A percentile compares a stretch with the other conserved stretches of the same genome.
These are phyloP conservation scores for Parathielavia appendiculata DNA, from an alignment of 495 filamentous ascomycete species.

Conservation along the genomic window DNA sequence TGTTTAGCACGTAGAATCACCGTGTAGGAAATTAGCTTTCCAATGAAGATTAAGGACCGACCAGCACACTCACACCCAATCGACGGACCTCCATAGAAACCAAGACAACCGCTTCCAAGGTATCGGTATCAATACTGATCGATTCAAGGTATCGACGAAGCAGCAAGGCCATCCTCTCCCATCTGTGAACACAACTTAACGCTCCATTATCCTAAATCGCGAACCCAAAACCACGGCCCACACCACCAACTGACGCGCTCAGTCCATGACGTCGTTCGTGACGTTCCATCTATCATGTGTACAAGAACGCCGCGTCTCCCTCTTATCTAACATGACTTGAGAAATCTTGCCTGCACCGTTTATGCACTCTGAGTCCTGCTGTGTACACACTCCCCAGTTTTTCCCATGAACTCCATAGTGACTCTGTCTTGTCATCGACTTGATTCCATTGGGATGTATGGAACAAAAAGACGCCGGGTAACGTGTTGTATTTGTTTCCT, in stretches of 20 bases:
- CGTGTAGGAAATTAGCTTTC: too few species aligned
- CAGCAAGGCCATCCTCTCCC: background rate
- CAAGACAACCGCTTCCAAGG: background rate
- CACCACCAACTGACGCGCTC: background rate
- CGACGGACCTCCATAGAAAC: background rate
- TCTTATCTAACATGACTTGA: too few species aligned
- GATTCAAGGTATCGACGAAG: conserved; percentile 1
- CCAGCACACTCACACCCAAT: background rate
- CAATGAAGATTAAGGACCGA: too few species aligned
- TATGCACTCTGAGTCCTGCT: background rate
- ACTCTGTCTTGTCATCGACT: background rate
- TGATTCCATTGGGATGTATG: background rate
- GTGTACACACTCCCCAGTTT: background rate
- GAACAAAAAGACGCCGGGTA: background rate
- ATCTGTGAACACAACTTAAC: background rate
- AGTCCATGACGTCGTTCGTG: background rate
- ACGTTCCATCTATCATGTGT: background rate
- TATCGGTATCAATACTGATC: background rate
- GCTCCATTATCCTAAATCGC: background rate
- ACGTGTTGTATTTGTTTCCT: background rate
- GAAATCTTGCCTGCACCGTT: background rate
- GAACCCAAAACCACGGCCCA: background rate
- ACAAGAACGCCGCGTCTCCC: background rate
- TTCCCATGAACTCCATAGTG: background rate
- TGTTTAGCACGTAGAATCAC: too few species aligned